phyloP scores from a whole-genome alignment of 2,329 filamentous ascomycete species.

The Fusarium mangiferae region DNA sequence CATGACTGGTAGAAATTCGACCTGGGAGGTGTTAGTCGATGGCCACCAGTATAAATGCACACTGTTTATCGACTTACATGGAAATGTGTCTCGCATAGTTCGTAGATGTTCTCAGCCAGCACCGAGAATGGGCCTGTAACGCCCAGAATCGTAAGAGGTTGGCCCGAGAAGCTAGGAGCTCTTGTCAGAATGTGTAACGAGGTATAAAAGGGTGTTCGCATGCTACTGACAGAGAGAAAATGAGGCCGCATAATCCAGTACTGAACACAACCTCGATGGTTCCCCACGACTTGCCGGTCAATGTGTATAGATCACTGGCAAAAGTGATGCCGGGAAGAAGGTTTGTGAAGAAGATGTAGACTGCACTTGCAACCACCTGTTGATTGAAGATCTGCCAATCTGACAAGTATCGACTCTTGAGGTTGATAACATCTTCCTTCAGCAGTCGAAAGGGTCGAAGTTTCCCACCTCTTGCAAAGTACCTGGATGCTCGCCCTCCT shows the following conservation, averaged over 20 bases:
- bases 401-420: constrained; percentile 59
- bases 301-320: constrained; percentile 70
- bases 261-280: constrained; percentile 75
- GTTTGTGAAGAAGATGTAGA: constrained; percentile 76
- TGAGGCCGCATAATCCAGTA: constrained; percentile 70
- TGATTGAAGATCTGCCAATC: constrained; percentile 72
- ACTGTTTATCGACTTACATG: constrained; percentile 51
- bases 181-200: neutral
- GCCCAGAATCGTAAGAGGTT: constrained; percentile 72
- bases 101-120: constrained; percentile 72
- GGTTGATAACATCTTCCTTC: constrained; percentile 58
- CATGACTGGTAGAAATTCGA: constrained; percentile 74
- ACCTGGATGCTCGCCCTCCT: constrained; percentile 5
- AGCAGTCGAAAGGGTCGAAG: constrained; percentile 64
- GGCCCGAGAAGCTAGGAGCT: constrained; percentile 59
- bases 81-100: constrained; percentile 65
- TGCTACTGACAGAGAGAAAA: constrained; percentile 66
- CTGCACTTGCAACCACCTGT: constrained; percentile 69
- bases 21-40: constrained; percentile 39
- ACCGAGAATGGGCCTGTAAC: constrained; percentile 76
- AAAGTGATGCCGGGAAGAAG: constrained; percentile 74
- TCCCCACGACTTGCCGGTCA: constrained; percentile 72
- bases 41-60: neutral
- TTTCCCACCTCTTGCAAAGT: constrained; percentile 53
- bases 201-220: neutral